These are phyloP conservation scores for Entomortierella parvispora DNA, from an alignment of 192 early-diverging fungal species.

Conservation along the genomic window DNA sequence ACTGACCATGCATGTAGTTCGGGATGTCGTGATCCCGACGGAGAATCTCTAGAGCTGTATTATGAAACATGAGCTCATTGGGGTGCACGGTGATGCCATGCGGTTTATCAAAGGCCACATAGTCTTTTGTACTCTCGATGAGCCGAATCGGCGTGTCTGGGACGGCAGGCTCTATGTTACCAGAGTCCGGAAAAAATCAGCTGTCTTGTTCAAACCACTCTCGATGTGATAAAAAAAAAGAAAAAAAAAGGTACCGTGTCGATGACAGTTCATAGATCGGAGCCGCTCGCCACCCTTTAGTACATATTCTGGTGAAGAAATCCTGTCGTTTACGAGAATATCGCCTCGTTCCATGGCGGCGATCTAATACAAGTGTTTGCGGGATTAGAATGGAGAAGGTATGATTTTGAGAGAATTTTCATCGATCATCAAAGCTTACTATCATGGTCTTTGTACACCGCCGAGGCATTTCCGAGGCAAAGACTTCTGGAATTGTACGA, in stretches of 20 bases:
- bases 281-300: conserved; percentile 45
- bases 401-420: neutral
- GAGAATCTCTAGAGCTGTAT: conserved; percentile 46
- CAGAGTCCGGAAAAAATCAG: neutral
- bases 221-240: neutral
- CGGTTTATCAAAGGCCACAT: conserved; percentile 42
- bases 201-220: neutral
- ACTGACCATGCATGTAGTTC: conserved; percentile 45
- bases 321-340: conserved; percentile 27
- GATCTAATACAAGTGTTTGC: neutral
- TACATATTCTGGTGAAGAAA: conserved; percentile 29
- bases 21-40: conserved; percentile 43
- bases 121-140: conserved; percentile 35
- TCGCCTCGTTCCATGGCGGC: conserved; percentile 44
- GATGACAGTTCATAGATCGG: conserved; percentile 38
- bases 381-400: neutral
- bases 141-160: conserved; percentile 36
- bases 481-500: conserved; percentile 41
- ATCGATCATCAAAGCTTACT: conserved; percentile 7
- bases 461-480: conserved; percentile 49
- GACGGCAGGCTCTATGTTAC: conserved; percentile 28
- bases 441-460: conserved; percentile 43
- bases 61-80: conserved; percentile 41
- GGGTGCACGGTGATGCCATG: conserved; percentile 49
- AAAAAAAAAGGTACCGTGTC: conserved; percentile 21